Base-by-base conservation (phyloP, 345 rosid species). In the Erucastrum elatum region DNA sequence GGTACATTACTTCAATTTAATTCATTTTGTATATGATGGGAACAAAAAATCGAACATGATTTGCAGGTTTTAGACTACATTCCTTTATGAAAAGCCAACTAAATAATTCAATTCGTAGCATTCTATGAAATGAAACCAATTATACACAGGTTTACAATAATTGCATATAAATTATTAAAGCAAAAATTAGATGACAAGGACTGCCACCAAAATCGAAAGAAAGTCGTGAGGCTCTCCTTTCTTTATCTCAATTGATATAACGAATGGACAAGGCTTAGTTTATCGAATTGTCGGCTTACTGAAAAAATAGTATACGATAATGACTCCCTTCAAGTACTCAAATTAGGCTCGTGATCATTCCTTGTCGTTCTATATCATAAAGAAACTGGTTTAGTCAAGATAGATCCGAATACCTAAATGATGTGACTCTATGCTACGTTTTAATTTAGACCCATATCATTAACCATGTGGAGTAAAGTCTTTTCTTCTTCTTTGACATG, bases 121-220 rank as follows among this genome's bases (percentile, higher is more conserved):
- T 21, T 56, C 3, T 53, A 7, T 9, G 25, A 64, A 73, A 12
- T 13, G 31, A 64, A 63, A 21, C n/a, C 10, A 51, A 74, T 21
- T 6, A 3, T 17, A 11, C n/a, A 64, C 53, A 64, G 26, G 9
- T 15, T 21, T 16, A 63, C 55, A 16, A 77, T 70, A 53, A 53
- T 4, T 55, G 16, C 26, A 70, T 53, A 3, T 25, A 27, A 51
- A 70, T 70, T 77, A 34, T 70, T 64, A 70, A 77, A 77, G 66
- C 71, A 63, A 25, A 58, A 10, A 59, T 8, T 1, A 1, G 3
- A 37, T 78, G 77, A 78, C 2, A 78, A 64, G 49, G 81, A 78
- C 81, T 71, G 30, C 76, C 81, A 78, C 68, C 66, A 78, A 78
- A 78, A 39, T 13, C 27, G 4, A 72, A 71, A 2, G 34, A 58